Conservation (phyloP, 768 basidiomycete species). For the Coprinopsis cinerea region DNA sequence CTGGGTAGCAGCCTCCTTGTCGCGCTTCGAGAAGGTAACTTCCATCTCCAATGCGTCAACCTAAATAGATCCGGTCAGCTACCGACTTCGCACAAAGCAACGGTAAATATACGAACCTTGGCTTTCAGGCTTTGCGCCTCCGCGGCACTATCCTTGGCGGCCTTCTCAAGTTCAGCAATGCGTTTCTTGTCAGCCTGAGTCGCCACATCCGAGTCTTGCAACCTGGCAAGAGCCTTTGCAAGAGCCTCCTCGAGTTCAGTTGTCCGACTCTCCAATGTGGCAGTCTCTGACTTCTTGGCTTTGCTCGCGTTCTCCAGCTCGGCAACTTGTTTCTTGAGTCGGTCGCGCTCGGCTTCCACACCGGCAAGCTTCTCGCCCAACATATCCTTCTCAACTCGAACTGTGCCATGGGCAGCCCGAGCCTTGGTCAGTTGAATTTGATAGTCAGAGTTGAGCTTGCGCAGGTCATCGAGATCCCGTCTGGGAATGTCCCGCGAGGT, state of each 20-base stretch:
- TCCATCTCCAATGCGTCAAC: slow-evolving; percentile 56
- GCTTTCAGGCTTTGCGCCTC: slow-evolving; percentile 54
- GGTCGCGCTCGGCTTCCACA: slow-evolving; percentile 63
- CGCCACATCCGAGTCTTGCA: slow-evolving; percentile 69
- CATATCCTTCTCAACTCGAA: slow-evolving; percentile 78
- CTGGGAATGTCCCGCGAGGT: slow-evolving; percentile 50
- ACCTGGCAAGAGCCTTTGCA: slow-evolving; percentile 62
- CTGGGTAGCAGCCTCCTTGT: slow-evolving; percentile 53
- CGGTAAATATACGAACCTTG: slow-evolving; percentile 41
- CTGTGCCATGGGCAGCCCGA: slow-evolving; percentile 69
- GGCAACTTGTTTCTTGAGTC: slow-evolving; percentile 48
- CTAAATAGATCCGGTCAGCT: slow-evolving; percentile 29
- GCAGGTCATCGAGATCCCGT: slow-evolving; percentile 66
- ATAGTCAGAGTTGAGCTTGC: slow-evolving; percentile 59
- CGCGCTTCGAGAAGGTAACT: slow-evolving; percentile 48
- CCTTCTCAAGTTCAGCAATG: slow-evolving; percentile 56
- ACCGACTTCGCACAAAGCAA: neutral
- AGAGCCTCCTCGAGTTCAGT: slow-evolving; percentile 67
- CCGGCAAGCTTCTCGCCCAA: slow-evolving; percentile 54
- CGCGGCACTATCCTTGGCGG: slow-evolving; percentile 43
- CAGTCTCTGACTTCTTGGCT: slow-evolving; percentile 39
- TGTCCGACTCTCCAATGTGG: slow-evolving; percentile 44
- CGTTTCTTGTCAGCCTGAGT: slow-evolving; percentile 55
- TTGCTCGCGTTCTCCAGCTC: slow-evolving; percentile 41
- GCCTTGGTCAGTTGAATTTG: slow-evolving; percentile 74